Percentiles rank a stretch among this genome's conserved stretches.
phyloP scores from a whole-genome alignment of 768 basidiomycete genomes.

The Plicaturopsis crispa region DNA sequence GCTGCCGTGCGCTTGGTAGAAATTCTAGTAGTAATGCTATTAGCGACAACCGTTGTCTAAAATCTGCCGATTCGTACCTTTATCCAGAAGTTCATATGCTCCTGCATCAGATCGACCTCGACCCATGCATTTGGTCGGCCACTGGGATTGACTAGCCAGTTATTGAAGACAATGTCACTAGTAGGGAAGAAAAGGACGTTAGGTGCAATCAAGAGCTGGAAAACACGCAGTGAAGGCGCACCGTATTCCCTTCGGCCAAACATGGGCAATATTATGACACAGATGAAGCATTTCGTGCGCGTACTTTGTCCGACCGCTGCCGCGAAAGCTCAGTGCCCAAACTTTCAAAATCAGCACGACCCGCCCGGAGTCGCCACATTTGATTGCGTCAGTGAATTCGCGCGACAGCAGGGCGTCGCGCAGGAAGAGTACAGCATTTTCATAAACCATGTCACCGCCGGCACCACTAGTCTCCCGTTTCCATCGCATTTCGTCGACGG shows the following conservation, averaged over 20 bases:
- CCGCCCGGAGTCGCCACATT: conserved; percentile 23
- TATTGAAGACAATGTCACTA: conserved; percentile 19
- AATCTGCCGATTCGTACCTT: conserved; percentile 4
- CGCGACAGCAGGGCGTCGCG: conserved; percentile 20
- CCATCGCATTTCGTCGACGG: conserved; percentile 14
- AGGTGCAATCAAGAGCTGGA: too few relatives aligned
- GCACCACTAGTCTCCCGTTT: not conserved
- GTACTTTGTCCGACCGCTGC: conserved; percentile 24
- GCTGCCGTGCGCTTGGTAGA: conserved; percentile 18
- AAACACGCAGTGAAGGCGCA: too few relatives aligned
- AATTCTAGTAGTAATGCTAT: conserved; percentile 6
- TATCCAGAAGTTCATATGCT: conserved; percentile 12
- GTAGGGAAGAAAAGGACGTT: too few relatives aligned
- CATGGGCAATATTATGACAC: too few relatives aligned
- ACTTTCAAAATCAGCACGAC: conserved; percentile 20
- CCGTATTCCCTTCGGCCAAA: too few relatives aligned
- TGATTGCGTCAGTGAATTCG: conserved; percentile 21
- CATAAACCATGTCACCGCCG: conserved; percentile 19
- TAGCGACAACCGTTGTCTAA: not conserved
- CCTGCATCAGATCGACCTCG: conserved; percentile 12
- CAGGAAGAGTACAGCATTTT: conserved; percentile 20
- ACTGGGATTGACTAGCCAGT: conserved; percentile 26
- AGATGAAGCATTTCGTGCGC: too few relatives aligned
- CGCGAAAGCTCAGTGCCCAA: conserved; percentile 21
- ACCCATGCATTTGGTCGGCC: conserved; percentile 19